phyloP scores from a whole-genome alignment of 495 filamentous ascomycete species.

The Poronia punctata region DNA sequence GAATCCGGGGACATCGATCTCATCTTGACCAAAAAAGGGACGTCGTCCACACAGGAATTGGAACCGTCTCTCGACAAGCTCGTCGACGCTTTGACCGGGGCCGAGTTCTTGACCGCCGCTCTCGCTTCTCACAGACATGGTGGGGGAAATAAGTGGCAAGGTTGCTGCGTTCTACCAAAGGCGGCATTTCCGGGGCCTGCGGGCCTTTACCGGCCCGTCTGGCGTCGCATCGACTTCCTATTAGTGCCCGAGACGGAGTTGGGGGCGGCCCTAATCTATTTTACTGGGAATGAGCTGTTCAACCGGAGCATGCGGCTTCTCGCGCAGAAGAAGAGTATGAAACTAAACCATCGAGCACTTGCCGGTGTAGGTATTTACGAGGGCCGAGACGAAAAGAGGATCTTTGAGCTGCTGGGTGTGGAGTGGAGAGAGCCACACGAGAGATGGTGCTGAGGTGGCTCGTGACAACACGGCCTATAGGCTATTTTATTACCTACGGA shows the following conservation, averaged over 20 bases:
- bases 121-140: conserved; percentile 32
- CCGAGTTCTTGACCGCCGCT: conserved; percentile 51
- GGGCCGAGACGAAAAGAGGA: conserved; percentile 68
- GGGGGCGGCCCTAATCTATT: conserved; percentile 89
- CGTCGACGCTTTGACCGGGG: conserved; percentile 51
- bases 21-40: conserved; percentile 68
- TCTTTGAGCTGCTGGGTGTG: conserved; percentile 81
- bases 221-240: conserved; percentile 83
- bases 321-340: conserved; percentile 76
- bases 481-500: too few species aligned
- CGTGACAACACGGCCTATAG: too few species aligned
- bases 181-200: conserved; percentile 15
- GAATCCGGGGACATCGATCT: conserved; percentile 79
- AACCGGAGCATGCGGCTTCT: conserved; percentile 82
- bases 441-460: conserved; percentile 56
- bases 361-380: conserved; percentile 72
- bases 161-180: conserved; percentile 62
- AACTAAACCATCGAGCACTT: conserved; percentile 78
- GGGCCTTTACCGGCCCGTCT: conserved; percentile 34
- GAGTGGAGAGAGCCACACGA: conserved; percentile 81
- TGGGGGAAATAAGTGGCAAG: conserved; percentile 75
- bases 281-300: conserved; percentile 95
- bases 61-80: conserved; percentile 56
- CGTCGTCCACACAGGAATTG: conserved; percentile 51
- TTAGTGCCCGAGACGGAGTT: conserved; percentile 75